phyloP scores from a whole-genome alignment of 306 rosid genomes.

The Macrotyloma uniflorum region DNA sequence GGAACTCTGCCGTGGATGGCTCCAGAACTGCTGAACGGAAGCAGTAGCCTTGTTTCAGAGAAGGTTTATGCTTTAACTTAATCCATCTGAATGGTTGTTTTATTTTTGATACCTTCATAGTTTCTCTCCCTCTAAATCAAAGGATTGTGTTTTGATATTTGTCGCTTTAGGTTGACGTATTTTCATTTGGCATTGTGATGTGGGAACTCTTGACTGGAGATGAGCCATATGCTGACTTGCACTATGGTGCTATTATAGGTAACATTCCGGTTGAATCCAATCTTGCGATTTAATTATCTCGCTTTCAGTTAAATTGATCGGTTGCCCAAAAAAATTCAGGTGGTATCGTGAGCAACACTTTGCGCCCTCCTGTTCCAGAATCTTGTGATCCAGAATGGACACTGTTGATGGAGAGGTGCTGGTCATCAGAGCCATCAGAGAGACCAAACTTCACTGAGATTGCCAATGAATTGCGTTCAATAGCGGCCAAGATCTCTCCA shows the following conservation, averaged over 20 bases:
- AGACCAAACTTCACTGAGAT: conserved; percentile 77
- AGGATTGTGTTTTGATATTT: conserved; percentile 3
- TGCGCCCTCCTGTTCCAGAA: conserved; percentile 70
- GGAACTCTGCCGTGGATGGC: conserved; percentile 99
- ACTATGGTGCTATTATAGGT: conserved; percentile 93
- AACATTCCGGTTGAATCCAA: background rate
- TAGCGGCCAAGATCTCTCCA: conserved; percentile 68
- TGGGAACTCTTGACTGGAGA: conserved; percentile 95
- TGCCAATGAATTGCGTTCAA: conserved; percentile 68
- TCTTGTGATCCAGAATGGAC: conserved; percentile 72
- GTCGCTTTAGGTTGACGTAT: conserved; percentile 73
- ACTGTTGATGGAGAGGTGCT: conserved; percentile 79
- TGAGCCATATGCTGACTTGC: conserved; percentile 89
- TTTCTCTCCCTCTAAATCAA: conserved; percentile 1
- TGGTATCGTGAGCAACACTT: conserved; percentile 88
- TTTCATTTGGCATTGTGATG: conserved; percentile 81
- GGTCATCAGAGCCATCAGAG: conserved; percentile 85
- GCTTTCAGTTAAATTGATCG: conserved; percentile 15
- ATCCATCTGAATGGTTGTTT: background rate
- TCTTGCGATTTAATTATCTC: background rate
- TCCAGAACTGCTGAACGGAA: conserved; percentile 89
- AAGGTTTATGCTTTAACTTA: conserved; percentile 58
- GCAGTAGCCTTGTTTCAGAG: conserved; percentile 91
- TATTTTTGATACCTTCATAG: background rate
- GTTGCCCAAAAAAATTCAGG: conserved; percentile 51